Conservation (phyloP, 495 filamentous ascomycete species). For the Penicillium alfredii region DNA sequence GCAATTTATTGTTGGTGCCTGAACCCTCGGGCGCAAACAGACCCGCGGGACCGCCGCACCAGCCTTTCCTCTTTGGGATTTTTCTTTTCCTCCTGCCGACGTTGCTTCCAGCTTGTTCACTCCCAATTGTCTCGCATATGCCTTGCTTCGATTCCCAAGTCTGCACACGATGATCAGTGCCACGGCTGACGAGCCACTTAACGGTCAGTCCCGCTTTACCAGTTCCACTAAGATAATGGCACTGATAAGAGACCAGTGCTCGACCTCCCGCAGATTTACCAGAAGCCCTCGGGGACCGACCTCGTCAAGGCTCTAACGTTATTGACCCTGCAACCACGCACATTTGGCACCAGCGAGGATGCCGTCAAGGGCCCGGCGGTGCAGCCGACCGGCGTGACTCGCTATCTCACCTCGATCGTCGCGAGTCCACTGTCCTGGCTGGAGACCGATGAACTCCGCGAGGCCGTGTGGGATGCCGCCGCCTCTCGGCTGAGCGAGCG, state of each 20-base stretch:
- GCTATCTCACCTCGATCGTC: slow-evolving; percentile 73
- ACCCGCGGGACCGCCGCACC: slow-evolving; percentile 30
- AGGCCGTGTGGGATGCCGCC: slow-evolving; percentile 73
- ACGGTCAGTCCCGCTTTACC: slow-evolving; percentile 28
- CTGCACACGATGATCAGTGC: slow-evolving; percentile 33
- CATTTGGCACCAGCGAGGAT: slow-evolving; percentile 28
- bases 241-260: slow-evolving; percentile 47
- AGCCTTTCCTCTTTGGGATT: slow-evolving; percentile 41
- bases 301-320: slow-evolving; percentile 40
- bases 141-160: slow-evolving; percentile 8
- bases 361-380: slow-evolving; percentile 28
- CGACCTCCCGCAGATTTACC: slow-evolving; percentile 49
- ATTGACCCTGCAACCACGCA: slow-evolving; percentile 38
- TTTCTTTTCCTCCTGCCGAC: slow-evolving; percentile 27
- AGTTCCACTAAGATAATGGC: slow-evolving; percentile 19
- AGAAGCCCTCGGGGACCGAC: slow-evolving; percentile 41
- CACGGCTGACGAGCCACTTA: slow-evolving; percentile 37
- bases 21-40: slow-evolving; percentile 3
- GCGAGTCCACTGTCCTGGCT: slow-evolving; percentile 72
- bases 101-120: slow-evolving; percentile 8
- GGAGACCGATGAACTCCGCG: slow-evolving; percentile 59
- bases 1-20: slow-evolving; percentile 3
- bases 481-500: slow-evolving; percentile 73
- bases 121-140: slow-evolving; percentile 6
- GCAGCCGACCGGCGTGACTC: slow-evolving; percentile 37